Conservation (phyloP, 257 asterid species). For the Plantago elongata region DNA sequence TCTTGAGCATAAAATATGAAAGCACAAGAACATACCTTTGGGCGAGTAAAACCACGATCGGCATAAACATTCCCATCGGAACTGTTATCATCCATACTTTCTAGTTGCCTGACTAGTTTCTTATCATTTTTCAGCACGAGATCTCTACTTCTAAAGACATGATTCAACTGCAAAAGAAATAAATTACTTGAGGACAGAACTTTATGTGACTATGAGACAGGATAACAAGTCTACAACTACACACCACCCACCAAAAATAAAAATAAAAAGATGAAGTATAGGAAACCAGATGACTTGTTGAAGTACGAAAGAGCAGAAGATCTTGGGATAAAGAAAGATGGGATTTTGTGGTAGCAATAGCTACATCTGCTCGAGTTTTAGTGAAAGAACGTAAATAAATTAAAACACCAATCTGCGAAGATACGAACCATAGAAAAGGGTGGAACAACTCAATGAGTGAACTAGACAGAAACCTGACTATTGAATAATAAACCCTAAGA, state of each 20-base stretch:
- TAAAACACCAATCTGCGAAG: no score
- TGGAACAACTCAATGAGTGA: no score
- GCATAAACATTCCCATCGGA: constrained; percentile 44
- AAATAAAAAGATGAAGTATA: neutral
- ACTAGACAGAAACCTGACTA: no score
- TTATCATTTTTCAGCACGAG: constrained; percentile 61
- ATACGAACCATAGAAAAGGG: no score
- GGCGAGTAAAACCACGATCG: constrained; percentile 94
- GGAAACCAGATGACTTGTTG: neutral
- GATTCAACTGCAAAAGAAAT: constrained; percentile 77
- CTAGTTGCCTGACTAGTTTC: constrained; percentile 56
- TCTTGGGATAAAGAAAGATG: neutral
- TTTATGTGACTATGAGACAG: constrained; percentile 8
- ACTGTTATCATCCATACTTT: constrained; percentile 29
- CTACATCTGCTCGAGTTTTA: no score
- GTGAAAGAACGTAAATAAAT: no score
- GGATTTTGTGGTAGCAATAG: no score
- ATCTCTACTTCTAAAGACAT: constrained; percentile 62
- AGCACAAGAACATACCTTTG: constrained; percentile 55
- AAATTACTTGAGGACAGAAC: constrained; percentile 17
- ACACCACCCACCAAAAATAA: neutral
- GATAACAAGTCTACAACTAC: neutral
- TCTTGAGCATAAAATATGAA: constrained; percentile 5
- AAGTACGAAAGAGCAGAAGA: neutral
- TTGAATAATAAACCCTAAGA: no score